Percentiles rank a stretch among this genome's conserved stretches.
Conservation (phyloP, 2,329 filamentous ascomycete genomes). For the Eutypa lata region DNA sequence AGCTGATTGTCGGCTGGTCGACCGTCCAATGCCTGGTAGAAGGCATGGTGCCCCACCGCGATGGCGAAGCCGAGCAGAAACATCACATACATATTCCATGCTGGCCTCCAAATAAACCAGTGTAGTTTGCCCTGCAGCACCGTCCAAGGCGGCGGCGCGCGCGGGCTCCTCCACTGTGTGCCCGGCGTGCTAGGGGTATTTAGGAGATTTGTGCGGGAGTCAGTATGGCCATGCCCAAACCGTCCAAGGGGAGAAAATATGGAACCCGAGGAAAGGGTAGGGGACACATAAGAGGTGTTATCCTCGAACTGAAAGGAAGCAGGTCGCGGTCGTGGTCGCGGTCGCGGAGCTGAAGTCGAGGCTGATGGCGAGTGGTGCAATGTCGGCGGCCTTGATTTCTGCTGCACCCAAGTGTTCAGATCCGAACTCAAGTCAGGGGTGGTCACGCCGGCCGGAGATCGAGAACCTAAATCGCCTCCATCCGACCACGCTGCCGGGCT, state of each 20-base stretch:
- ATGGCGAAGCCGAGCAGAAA: constrained; percentile 34
- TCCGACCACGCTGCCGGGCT: constrained; percentile 4
- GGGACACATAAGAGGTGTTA: constrained; percentile 5
- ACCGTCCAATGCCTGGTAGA: constrained; percentile 32
- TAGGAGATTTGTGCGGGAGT: constrained; percentile 15
- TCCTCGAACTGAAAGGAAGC: constrained; percentile 18
- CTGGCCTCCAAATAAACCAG: constrained; percentile 34
- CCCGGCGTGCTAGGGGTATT: constrained; percentile 16
- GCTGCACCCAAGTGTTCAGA: neutral
- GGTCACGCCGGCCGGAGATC: constrained; percentile 3
- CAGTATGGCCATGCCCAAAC: constrained; percentile 12
- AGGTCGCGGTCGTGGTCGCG: constrained; percentile 11
- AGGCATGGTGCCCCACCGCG: constrained; percentile 35
- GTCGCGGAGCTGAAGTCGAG: constrained; percentile 3
- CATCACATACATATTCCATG: constrained; percentile 34
- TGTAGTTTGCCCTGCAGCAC: constrained; percentile 5
- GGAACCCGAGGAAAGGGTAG: constrained; percentile 8
- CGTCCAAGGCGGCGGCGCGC: constrained; percentile 13
- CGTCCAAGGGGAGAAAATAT: constrained; percentile 11
- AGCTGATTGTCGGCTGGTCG: constrained; percentile 31
- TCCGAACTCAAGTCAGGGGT: neutral
- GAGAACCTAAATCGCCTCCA: constrained; percentile 6
- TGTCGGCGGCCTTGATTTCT: constrained; percentile 1
- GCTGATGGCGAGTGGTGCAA: constrained; percentile 1
- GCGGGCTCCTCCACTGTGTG: constrained; percentile 15